These are phyloP conservation scores for Polytrichum commune DNA, from an alignment of 225 moss, liverwort and hornwort genomes.

Conservation along the genomic window DNA sequence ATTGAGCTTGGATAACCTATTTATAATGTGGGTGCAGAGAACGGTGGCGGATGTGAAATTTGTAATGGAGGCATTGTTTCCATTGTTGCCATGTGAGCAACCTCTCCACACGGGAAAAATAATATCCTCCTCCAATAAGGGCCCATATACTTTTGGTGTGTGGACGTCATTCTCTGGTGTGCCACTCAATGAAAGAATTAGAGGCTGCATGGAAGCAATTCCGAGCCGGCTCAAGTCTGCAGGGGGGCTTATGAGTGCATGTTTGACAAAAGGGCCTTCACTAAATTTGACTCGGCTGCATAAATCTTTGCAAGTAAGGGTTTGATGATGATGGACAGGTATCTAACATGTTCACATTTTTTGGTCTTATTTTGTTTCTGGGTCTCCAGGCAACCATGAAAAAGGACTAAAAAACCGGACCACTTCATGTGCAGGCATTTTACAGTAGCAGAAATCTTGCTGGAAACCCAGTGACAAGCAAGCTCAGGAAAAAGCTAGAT, in stretches of 20 bases:
- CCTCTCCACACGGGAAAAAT: background rate
- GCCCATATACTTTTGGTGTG: conserved; percentile 42
- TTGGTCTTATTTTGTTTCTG: too few species aligned
- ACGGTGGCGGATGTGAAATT: conserved; percentile 58
- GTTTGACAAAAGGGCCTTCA: conserved; percentile 42
- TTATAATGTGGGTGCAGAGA: conserved; percentile 37
- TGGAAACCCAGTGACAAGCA: conserved; percentile 25
- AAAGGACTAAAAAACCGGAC: too few species aligned
- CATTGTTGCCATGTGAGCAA: conserved; percentile 20
- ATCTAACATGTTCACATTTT: too few species aligned
- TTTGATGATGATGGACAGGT: background rate
- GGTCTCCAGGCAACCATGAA: too few species aligned
- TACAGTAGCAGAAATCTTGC: conserved; percentile 23
- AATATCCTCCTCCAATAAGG: too few species aligned
- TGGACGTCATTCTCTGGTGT: conserved; percentile 65
- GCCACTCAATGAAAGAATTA: conserved; percentile 61
- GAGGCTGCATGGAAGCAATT: conserved; percentile 48
- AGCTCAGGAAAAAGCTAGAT: conserved; percentile 30
- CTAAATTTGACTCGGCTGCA: conserved; percentile 48
- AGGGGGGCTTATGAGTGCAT: conserved; percentile 21
- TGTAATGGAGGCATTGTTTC: conserved; percentile 49
- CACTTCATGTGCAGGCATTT: conserved; percentile 27
- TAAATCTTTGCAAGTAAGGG: conserved; percentile 60
- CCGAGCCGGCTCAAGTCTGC: conserved; percentile 41
- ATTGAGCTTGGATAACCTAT: too few species aligned